Conservation (phyloP, 2,329 filamentous ascomycete species). For the Epichloe aotearoae region DNA sequence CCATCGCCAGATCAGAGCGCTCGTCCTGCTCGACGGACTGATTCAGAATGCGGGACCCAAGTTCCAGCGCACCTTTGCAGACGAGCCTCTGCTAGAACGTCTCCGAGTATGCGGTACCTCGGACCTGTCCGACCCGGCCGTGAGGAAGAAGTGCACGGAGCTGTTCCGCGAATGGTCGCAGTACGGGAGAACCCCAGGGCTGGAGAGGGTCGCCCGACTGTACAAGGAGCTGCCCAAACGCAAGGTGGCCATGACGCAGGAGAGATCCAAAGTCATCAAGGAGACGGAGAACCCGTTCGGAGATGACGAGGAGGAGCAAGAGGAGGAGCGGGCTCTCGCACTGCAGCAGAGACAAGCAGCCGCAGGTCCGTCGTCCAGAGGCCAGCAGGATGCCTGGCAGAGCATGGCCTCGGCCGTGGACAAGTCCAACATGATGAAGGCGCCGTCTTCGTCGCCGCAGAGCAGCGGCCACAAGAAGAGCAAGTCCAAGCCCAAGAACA, state of each 20-base stretch:
- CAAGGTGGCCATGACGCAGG: conserved; percentile 62
- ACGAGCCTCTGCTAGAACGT: conserved; percentile 84
- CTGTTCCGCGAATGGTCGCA: conserved; percentile 83
- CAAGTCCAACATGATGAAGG: conserved; percentile 20
- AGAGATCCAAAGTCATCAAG: conserved; percentile 68
- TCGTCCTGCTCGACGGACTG: conserved; percentile 80
- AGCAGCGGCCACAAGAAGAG: conserved; percentile 30
- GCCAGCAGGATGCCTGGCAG: not conserved
- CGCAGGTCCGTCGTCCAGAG: conserved; percentile 8
- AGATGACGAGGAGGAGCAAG: conserved; percentile 50
- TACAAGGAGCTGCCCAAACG: conserved; percentile 53
- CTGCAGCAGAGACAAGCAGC: conserved; percentile 13
- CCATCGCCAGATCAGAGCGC: conserved; percentile 81
- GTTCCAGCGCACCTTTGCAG: conserved; percentile 77
- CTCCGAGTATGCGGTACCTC: conserved; percentile 79
- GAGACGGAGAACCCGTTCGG: conserved; percentile 67
- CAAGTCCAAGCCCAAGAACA: conserved; percentile 32
- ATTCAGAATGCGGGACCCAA: conserved; percentile 86
- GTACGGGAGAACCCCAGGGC: conserved; percentile 68
- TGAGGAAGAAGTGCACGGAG: conserved; percentile 77
- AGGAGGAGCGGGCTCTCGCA: conserved; percentile 21
- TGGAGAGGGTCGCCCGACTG: conserved; percentile 66
- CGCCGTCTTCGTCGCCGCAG: not conserved
- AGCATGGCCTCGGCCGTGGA: conserved; percentile 1
- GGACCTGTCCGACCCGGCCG: conserved; percentile 67